Evolutionary conservation across 768 basidiomycete genomes (phyloP).

Genomic region (Leccinum longicurvipes): DNA sequence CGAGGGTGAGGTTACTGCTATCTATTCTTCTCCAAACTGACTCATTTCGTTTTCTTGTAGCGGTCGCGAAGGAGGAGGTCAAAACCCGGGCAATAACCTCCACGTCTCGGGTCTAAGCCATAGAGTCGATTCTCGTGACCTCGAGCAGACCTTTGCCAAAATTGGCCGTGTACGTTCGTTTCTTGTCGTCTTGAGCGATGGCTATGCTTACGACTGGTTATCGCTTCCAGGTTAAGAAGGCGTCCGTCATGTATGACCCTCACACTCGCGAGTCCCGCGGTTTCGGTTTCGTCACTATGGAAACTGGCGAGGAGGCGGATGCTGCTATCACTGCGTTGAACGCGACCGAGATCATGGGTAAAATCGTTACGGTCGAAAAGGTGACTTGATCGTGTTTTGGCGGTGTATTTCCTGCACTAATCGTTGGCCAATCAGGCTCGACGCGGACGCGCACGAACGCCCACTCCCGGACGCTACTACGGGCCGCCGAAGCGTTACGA

Average conservation of each 20-base stretch:
- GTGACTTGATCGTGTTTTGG: conserved; percentile 34
- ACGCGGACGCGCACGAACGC: conserved; percentile 83
- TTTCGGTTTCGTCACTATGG: conserved; percentile 91
- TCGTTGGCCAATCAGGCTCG: conserved; percentile 55
- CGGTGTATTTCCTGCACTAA: background rate
- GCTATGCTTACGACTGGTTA: conserved; percentile 4
- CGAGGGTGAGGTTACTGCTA: conserved; percentile 47
- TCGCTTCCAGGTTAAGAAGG: conserved; percentile 49
- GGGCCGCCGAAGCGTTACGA: conserved; percentile 84
- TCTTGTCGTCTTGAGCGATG: background rate
- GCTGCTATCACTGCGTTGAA: conserved; percentile 85
- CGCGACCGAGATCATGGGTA: conserved; percentile 83
- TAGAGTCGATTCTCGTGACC: conserved; percentile 75
- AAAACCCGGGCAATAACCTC: conserved; percentile 67
- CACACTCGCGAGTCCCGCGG: conserved; percentile 71
- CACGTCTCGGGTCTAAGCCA: conserved; percentile 57
- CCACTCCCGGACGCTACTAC: conserved; percentile 93
- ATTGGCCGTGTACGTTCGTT: conserved; percentile 67
- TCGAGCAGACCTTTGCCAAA: conserved; percentile 86
- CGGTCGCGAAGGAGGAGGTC: conserved; percentile 33
- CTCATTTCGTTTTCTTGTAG: conserved; percentile 1
- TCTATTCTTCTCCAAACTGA: background rate
- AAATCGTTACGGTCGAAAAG: conserved; percentile 85
- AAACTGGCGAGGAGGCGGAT: conserved; percentile 82
- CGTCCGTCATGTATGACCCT: conserved; percentile 70